These are phyloP conservation scores for Aspergillus proliferans DNA, from an alignment of 2,329 filamentous ascomycete species.

Conservation along the genomic window DNA sequence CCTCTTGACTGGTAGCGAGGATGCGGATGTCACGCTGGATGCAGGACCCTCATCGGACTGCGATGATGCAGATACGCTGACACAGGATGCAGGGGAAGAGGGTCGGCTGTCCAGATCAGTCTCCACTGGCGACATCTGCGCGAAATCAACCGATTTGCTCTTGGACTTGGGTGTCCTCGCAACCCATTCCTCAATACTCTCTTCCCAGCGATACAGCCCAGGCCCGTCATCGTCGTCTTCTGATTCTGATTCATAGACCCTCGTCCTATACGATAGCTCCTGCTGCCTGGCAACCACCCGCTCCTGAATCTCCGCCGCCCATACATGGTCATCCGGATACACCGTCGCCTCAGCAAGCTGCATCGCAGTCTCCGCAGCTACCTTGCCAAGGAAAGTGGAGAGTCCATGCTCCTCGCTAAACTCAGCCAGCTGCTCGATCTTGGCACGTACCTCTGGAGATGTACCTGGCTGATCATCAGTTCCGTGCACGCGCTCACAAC, in stretches of 20 bases:
- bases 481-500: slow-evolving; percentile 21
- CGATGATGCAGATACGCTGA: slow-evolving; percentile 11
- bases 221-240: slow-evolving; percentile 8
- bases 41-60: slow-evolving; percentile 12
- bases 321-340: slow-evolving; percentile 32
- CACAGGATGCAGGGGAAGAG: background rate
- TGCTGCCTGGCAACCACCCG: slow-evolving; percentile 18
- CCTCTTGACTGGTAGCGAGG: background rate
- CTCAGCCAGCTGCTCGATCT: slow-evolving; percentile 20
- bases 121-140: background rate
- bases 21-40: slow-evolving; percentile 23
- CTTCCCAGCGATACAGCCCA: slow-evolving; percentile 47
- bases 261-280: background rate
- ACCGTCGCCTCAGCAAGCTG: slow-evolving; percentile 33
- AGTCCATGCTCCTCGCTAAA: slow-evolving; percentile 16
- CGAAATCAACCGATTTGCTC: slow-evolving; percentile 3
- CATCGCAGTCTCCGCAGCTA: slow-evolving; percentile 36
- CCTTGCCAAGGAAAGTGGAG: slow-evolving; percentile 25
- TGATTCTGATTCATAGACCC: background rate
- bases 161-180: slow-evolving; percentile 40
- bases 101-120: background rate
- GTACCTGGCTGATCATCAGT: slow-evolving; percentile 16
- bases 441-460: slow-evolving; percentile 20
- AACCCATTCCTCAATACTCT: slow-evolving; percentile 54
- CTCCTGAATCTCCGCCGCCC: slow-evolving; percentile 35